These are phyloP conservation scores for Gymnopilus junonius DNA, from an alignment of 768 basidiomycete genomes.

Conservation along the genomic window DNA sequence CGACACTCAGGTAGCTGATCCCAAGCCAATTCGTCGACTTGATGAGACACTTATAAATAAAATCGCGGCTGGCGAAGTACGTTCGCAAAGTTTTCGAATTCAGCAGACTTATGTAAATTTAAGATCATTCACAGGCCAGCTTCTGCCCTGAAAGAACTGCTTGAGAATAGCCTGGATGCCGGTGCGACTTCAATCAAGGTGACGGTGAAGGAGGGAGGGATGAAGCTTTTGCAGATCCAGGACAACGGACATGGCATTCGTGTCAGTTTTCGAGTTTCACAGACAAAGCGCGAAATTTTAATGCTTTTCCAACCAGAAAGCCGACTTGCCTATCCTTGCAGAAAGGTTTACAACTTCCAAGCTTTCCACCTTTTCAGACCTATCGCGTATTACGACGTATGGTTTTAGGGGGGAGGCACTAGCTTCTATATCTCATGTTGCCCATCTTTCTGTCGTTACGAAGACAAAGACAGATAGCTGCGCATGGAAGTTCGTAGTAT, in stretches of 20 bases:
- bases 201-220: constrained; percentile 92
- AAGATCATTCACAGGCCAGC: constrained; percentile 66
- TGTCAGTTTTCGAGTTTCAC: constrained; percentile 47
- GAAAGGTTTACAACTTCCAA: constrained; percentile 97
- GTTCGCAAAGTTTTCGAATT: constrained; percentile 7
- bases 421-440: constrained; percentile 94
- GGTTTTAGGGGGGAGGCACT: constrained; percentile 98
- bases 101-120: constrained; percentile 15
- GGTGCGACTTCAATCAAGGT: constrained; percentile 85
- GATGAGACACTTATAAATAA: constrained; percentile 87
- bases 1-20: constrained; percentile 33
- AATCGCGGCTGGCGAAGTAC: constrained; percentile 82
- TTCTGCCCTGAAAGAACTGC: constrained; percentile 93
- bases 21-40: constrained; percentile 73
- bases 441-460: constrained; percentile 87
- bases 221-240: constrained; percentile 94
- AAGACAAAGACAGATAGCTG: constrained; percentile 83
- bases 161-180: constrained; percentile 97
- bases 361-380: constrained; percentile 81
- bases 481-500: constrained; percentile 85
- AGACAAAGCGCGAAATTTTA: not conserved
- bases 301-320: constrained; percentile 55
- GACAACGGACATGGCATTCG: constrained; percentile 97
- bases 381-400: constrained; percentile 85
- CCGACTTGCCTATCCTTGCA: constrained; percentile 88